Evolutionary conservation across 1,139 yeast species (phyloP).

Genomic region (Meyerozyma elateridarum): DNA sequence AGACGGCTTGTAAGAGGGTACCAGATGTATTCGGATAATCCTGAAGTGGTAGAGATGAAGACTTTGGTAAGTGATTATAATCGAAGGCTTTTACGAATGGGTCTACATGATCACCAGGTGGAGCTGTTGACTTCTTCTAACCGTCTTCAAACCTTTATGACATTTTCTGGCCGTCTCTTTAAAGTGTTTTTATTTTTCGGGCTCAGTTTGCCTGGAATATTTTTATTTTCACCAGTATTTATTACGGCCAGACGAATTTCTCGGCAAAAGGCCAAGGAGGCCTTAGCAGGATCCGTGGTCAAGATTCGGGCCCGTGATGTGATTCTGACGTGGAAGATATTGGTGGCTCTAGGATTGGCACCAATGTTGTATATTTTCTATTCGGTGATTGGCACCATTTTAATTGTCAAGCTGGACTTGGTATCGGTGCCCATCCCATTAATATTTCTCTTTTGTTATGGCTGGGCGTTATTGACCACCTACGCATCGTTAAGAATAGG

Average conservation of each 20-base stretch:
- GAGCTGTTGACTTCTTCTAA: constrained; percentile 28
- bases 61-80: constrained; percentile 34
- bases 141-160: constrained; percentile 22
- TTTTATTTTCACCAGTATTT: constrained; percentile 44
- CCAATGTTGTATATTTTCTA: constrained; percentile 40
- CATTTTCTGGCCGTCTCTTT: constrained; percentile 25
- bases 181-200: constrained; percentile 31
- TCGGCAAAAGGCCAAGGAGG: constrained; percentile 34
- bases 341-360: constrained; percentile 42
- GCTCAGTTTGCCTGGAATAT: constrained; percentile 38
- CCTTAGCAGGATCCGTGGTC: constrained; percentile 39
- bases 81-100: constrained; percentile 27
- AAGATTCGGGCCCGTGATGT: constrained; percentile 45
- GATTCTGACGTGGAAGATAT: constrained; percentile 43
- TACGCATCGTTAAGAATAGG: constrained; percentile 40
- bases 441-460: constrained; percentile 30
- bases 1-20: constrained; percentile 39
- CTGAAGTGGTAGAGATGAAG: constrained; percentile 32
- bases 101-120: constrained; percentile 44
- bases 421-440: constrained; percentile 14
- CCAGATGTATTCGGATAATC: constrained; percentile 29
- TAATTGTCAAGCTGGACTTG: constrained; percentile 20
- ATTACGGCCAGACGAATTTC: constrained; percentile 33
- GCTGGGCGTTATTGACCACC: constrained; percentile 40
- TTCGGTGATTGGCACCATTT: constrained; percentile 33